Percentiles rank a stretch among this genome's conserved stretches.
Evolutionary conservation across 1,284 basidiomycete genomes (phyloP).

Genomic region (Ganoderma sp.): DNA sequence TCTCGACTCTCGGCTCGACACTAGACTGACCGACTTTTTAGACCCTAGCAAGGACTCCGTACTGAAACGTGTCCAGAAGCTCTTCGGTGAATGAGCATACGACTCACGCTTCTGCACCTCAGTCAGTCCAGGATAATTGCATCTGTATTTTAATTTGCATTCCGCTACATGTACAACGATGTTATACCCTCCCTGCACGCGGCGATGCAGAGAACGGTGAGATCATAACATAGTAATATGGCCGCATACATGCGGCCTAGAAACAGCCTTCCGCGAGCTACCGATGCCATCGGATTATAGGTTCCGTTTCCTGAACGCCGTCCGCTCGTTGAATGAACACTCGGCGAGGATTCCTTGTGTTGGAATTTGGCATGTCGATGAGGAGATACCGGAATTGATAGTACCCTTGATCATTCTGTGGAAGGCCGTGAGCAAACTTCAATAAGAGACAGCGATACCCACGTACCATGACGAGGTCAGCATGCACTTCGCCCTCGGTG

Average conservation of each 20-base stretch:
- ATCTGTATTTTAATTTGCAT: slow-evolving; percentile 31
- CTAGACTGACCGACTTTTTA: slow-evolving; percentile 42
- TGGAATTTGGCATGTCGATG: slow-evolving; percentile 78
- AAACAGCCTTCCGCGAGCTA: slow-evolving; percentile 9
- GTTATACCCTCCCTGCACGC: slow-evolving; percentile 20
- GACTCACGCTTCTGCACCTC: not conserved
- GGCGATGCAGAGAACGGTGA: slow-evolving; percentile 24
- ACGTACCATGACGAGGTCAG: slow-evolving; percentile 73
- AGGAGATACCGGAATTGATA: slow-evolving; percentile 80
- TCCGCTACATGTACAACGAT: slow-evolving; percentile 33
- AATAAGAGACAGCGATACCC: not conserved
- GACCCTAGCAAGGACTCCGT: slow-evolving; percentile 98
- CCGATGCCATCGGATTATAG: slow-evolving; percentile 66
- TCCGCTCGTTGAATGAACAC: slow-evolving; percentile 73
- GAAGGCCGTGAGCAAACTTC: slow-evolving; percentile 25
- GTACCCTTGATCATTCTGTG: slow-evolving; percentile 74
- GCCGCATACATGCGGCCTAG: not conserved
- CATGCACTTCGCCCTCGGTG: slow-evolving; percentile 81
- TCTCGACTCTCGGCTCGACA: not conserved
- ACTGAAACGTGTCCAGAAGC: slow-evolving; percentile 96
- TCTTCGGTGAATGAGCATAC: slow-evolving; percentile 81
- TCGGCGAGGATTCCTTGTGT: slow-evolving; percentile 63
- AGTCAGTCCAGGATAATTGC: slow-evolving; percentile 17
- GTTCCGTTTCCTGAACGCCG: slow-evolving; percentile 72
- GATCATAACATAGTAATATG: slow-evolving; percentile 16